Base-by-base conservation (phyloP, 805 yeast genomes). In the Naumovozyma castellii region DNA sequence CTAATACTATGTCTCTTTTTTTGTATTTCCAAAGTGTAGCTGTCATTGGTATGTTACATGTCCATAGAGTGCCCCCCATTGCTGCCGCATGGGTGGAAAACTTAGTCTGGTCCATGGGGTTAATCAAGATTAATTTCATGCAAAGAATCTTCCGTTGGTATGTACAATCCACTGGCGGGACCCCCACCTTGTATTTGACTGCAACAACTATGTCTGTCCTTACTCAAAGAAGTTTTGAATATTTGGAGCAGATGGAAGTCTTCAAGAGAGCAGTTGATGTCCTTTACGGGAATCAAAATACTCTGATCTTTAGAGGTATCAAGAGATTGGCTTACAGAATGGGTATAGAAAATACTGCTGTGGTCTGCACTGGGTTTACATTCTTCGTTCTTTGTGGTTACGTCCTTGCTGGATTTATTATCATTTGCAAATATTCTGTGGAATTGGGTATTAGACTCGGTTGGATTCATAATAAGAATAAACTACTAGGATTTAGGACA, bases 41-140 rank as follows among this genome's bases (percentile, higher is more conserved):
- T 31, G 77, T 87, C 42, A 76, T 87, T 36, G 71, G 82, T 20
- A 85, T 88, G 95, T 76, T 80, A 60, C 81, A 83, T 46, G 95
- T 86, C 39, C 86, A 81, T 54, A 68, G 79, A 41, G 80, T 85
- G 6, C 97, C 97, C n/a, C 96, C 96, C 15, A 84, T 88, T 53
- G 96, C 95, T 8, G 72, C 83, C 10, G 80, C 95, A 10, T 88
- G 97, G 97, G 71, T 88, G 6, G 94, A 85, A 60, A 87, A 88
- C 57, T 69, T 88, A 54, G 88, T 88, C 28, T 88, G 97, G 97
- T 84, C 95, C 2, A 84, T 88, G 84, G 97, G 97, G 5, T 69
- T 88, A 44, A 85, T 88, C 51, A 69, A 81, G 58, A 74, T 83
- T 32, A 55, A 57, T 4, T 88, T 87, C 57, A 84, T 88, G 95